A percentile compares a stretch with the other conserved stretches of the same genome.
Conservation (phyloP, 78 protist genomes). For the Dictyostelium purpureum region DNA sequence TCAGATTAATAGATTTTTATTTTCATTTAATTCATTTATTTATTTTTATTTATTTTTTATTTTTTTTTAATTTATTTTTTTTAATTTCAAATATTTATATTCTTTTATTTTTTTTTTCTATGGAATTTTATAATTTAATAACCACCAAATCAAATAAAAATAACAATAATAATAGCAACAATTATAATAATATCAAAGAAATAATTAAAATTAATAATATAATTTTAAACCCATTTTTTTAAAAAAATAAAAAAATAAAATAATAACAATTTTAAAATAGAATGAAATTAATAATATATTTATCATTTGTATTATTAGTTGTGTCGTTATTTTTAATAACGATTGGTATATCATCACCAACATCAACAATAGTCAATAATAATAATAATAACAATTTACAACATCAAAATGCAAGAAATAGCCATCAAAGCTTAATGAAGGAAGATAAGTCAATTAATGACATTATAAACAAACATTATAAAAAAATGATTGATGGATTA, state of each 20-base stretch:
- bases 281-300: not conserved
- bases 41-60: no score
- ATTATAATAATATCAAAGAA: no score
- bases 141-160: no score
- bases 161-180: no score
- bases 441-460: not conserved
- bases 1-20: no score
- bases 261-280: not conserved
- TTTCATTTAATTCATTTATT: no score
- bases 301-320: not conserved
- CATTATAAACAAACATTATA: constrained; percentile 2
- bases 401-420: no score
- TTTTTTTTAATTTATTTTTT: no score
- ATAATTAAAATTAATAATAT: not conserved
- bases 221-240: not conserved
- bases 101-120: no score
- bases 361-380: not conserved
- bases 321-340: constrained; percentile 15
- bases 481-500: constrained; percentile 4
- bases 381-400: not conserved
- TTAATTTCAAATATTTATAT: no score
- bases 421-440: no score
- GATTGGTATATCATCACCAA: constrained; percentile 6
- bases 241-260: not conserved
- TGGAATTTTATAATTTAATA: no score